These are phyloP conservation scores for Dipteronia sinensis DNA, from an alignment of 345 rosid species.

Conservation along the genomic window DNA sequence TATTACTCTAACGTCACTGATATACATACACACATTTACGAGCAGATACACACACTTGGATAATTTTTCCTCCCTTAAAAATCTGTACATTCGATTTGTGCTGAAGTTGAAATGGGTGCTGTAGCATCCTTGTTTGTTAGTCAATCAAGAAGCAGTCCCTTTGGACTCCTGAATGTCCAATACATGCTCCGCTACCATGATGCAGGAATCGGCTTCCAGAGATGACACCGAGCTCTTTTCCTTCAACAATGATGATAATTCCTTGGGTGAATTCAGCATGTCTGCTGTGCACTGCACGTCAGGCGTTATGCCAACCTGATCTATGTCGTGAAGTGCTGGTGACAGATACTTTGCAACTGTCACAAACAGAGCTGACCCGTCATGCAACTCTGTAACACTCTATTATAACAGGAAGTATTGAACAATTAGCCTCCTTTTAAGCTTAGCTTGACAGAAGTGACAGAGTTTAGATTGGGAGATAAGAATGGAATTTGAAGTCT, in stretches of 20 bases:
- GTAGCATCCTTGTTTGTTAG: not conserved
- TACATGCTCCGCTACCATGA: conserved; percentile 89
- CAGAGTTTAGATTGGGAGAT: too few species aligned
- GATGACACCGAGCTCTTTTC: conserved; percentile 48
- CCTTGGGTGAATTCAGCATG: conserved; percentile 57
- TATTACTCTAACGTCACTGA: not conserved
- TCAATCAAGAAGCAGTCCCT: conserved; percentile 67
- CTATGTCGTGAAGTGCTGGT: conserved; percentile 85
- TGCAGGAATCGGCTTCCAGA: conserved; percentile 86
- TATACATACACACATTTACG: not conserved
- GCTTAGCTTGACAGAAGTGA: conserved; percentile 1
- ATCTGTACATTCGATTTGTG: not conserved
- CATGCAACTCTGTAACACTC: conserved; percentile 86
- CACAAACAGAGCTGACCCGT: conserved; percentile 88
- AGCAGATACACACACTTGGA: not conserved
- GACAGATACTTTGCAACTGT: conserved; percentile 92
- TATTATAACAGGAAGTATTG: conserved; percentile 29
- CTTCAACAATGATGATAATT: conserved; percentile 33
- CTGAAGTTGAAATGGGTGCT: not conserved
- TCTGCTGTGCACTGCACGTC: conserved; percentile 87
- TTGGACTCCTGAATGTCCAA: conserved; percentile 60
- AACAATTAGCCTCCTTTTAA: conserved; percentile 12
- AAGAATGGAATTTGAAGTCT: too few species aligned
- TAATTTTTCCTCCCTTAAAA: not conserved
- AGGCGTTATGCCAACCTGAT: conserved; percentile 77